Conservation (phyloP, 1,284 basidiomycete genomes). For the Ustilago shanxiensis region DNA sequence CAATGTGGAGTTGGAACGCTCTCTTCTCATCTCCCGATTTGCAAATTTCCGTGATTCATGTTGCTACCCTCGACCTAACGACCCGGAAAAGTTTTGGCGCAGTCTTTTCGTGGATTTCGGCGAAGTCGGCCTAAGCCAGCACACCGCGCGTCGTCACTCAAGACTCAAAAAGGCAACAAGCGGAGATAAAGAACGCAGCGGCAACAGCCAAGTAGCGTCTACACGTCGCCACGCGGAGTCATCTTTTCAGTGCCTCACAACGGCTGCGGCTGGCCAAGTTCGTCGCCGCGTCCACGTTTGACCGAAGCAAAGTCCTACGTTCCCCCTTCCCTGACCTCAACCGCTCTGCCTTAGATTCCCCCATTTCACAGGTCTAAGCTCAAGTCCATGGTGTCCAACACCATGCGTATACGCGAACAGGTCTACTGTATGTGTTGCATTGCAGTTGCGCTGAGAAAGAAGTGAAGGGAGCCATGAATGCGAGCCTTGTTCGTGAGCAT, state of each 20-base stretch:
- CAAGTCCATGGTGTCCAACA: neutral
- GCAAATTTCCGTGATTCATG: neutral
- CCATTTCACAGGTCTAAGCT: neutral
- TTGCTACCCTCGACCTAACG: too few relatives aligned
- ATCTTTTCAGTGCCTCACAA: neutral
- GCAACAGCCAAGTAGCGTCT: neutral
- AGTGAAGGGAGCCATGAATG: neutral
- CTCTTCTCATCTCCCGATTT: neutral
- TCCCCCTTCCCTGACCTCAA: too few relatives aligned
- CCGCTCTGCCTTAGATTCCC: neutral
- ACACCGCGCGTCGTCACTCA: too few relatives aligned
- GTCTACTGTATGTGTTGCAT: neutral
- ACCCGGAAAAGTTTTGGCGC: too few relatives aligned
- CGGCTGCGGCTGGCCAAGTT: too few relatives aligned
- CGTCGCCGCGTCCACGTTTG: too few relatives aligned
- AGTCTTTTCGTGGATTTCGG: too few relatives aligned
- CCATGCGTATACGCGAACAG: neutral
- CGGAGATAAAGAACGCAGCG: neutral
- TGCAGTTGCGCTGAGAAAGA: neutral
- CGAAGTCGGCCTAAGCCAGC: too few relatives aligned
- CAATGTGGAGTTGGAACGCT: slow-evolving; percentile 10
- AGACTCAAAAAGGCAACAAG: neutral
- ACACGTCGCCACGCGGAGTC: slow-evolving; percentile 28
- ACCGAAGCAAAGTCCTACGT: too few relatives aligned
- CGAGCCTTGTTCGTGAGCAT: neutral